A percentile compares a stretch with the other conserved stretches of the same genome.
Conservation (phyloP, 768 basidiomycete genomes). For the Lepiota venenata region DNA sequence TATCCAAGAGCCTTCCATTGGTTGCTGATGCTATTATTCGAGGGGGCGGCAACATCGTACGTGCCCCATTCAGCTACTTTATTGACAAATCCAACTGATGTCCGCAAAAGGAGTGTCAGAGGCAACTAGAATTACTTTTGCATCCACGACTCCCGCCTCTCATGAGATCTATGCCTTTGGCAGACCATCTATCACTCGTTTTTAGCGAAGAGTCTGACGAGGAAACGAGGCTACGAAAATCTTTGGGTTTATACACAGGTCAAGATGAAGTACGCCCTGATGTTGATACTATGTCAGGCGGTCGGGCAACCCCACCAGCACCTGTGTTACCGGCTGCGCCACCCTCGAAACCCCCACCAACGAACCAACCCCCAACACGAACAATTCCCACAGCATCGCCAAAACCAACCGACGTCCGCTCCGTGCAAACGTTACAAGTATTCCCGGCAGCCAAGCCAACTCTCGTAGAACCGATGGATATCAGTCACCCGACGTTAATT, state of each 20-base stretch:
- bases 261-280: neutral
- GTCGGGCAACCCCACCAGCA: neutral
- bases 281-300: neutral
- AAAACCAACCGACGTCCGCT: neutral
- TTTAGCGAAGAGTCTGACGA: constrained; percentile 62
- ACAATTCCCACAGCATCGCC: neutral
- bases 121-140: constrained; percentile 56
- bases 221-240: constrained; percentile 46
- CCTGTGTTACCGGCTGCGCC: too few species aligned
- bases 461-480: neutral
- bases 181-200: constrained; percentile 61
- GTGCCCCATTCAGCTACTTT: constrained; percentile 7
- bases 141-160: constrained; percentile 82
- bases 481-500: neutral
- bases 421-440: neutral
- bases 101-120: constrained; percentile 22
- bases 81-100: neutral
- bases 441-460: neutral
- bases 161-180: constrained; percentile 59
- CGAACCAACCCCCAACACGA: neutral
- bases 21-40: constrained; percentile 39
- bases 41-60: constrained; percentile 26
- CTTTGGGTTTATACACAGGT: constrained; percentile 30
- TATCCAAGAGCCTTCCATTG: constrained; percentile 61
- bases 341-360: neutral